Base-by-base conservation (phyloP, 345 rosid genomes). In the Melastoma malabathricum region DNA sequence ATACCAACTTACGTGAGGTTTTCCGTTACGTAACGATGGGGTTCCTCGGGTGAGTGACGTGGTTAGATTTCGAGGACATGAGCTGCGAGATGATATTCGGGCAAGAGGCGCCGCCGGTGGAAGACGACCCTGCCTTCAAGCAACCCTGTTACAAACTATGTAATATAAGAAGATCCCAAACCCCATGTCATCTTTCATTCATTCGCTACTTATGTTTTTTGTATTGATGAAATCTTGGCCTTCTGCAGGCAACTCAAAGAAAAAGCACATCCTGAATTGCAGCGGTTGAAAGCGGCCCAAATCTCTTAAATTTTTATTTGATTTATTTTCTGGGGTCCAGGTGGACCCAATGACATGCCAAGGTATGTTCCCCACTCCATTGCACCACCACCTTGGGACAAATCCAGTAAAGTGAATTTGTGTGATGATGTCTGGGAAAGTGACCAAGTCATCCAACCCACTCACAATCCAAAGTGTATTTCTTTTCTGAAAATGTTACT, bases 31-130 rank as follows among this genome's bases (percentile, higher is more conserved):
- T 22, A 22, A 22, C 25, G 25, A 22, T 46, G 59, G 38, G 56
- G 63, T 46, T 71, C n/a, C n/a, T n/a, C n/a, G n/a, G n/a, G n/a
- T n/a, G n/a, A n/a, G n/a, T n/a, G n/a, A n/a, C n/a, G n/a, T n/a
- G n/a, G n/a, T 66, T 77, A 92, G 96, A 92, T 77, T 92, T 92
- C 75, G 81, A 87, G 45, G 93, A 87, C 62, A 84, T 82, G 82
- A 92, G 96, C 50, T 92, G 98, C 18, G 75, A 87, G 72, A 87
- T 87, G 89, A 74, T 92, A 65, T 87, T 80, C 56, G 98, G 98
- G 44, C 78, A 75, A 64, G 89, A 86, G 4, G 96, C 96, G 51
- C 89, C 88, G 23, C 59, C 67, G 39, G 17, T 70, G 44, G 44
- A 53, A 5, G 85, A 84, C 59, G 98, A 90, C 66, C 92, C 98